A percentile compares a stretch with the other conserved stretches of the same genome.
Evolutionary conservation across 164 flowering plant species (phyloP).

Genomic region (Brasenia schreberi): DNA sequence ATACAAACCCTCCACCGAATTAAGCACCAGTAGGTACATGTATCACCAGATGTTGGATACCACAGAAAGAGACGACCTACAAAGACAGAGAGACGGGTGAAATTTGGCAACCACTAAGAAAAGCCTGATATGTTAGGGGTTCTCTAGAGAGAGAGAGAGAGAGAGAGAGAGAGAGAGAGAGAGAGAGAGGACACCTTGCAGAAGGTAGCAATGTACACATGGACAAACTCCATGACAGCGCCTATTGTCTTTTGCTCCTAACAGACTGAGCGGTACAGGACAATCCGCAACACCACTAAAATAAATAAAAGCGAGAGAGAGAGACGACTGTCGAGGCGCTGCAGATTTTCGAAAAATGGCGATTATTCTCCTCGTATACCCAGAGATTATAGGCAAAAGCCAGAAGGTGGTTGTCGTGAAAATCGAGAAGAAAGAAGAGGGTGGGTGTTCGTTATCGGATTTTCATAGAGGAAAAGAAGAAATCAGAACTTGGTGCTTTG

Average conservation of each 20-base stretch:
- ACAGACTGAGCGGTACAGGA: background rate
- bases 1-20: background rate
- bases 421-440: background rate
- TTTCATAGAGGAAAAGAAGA: background rate
- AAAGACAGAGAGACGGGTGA: background rate
- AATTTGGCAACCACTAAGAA: background rate
- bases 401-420: background rate
- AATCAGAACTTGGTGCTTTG: background rate
- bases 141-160: background rate
- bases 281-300: background rate
- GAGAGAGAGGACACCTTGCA: background rate
- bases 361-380: background rate
- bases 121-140: background rate
- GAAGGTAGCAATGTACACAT: background rate
- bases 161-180: background rate
- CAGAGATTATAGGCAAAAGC: background rate
- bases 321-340: background rate
- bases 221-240: background rate
- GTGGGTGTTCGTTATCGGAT: background rate
- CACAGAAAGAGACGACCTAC: background rate
- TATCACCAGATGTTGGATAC: conserved; percentile 2
- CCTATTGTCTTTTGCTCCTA: background rate
- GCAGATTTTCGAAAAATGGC: background rate
- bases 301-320: background rate
- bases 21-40: background rate